A percentile compares a stretch with the other conserved stretches of the same genome.
Conservation (phyloP, 2,329 filamentous ascomycete genomes). For the Cordyceps javanica region DNA sequence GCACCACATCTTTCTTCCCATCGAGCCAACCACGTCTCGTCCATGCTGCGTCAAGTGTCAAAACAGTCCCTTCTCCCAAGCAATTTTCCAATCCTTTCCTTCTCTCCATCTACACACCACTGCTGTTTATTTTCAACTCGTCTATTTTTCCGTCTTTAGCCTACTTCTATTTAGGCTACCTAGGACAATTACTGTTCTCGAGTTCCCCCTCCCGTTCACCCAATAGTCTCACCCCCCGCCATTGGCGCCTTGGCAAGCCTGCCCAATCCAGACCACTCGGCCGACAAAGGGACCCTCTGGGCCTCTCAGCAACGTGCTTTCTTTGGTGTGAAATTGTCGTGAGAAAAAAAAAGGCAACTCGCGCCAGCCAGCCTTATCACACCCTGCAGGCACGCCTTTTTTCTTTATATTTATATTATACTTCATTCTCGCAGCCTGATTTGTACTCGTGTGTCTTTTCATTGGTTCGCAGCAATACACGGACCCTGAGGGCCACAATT, state of each 20-base stretch:
- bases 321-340: background rate
- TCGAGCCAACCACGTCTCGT: background rate
- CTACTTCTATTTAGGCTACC: background rate
- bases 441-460: too few species aligned
- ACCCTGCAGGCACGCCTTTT: too few species aligned
- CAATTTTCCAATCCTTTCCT: background rate
- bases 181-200: too few species aligned
- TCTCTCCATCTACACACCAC: background rate
- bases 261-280: background rate
- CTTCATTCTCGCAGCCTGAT: too few species aligned
- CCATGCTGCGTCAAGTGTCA: background rate
- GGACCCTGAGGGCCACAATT: background rate
- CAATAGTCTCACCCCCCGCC: too few species aligned
- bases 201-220: background rate
- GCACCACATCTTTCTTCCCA: background rate
- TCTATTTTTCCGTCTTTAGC: background rate
- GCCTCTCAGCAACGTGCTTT: too few species aligned
- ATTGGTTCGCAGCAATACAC: background rate
- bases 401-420: too few species aligned
- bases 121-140: too few species aligned
- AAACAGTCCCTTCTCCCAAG: background rate
- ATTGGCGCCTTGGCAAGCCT: slow-evolving; percentile 1
- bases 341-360: background rate
- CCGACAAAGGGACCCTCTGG: background rate
- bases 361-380: background rate